Conservation (phyloP, 2,329 filamentous ascomycete genomes). For the Cercospora berteroae region DNA sequence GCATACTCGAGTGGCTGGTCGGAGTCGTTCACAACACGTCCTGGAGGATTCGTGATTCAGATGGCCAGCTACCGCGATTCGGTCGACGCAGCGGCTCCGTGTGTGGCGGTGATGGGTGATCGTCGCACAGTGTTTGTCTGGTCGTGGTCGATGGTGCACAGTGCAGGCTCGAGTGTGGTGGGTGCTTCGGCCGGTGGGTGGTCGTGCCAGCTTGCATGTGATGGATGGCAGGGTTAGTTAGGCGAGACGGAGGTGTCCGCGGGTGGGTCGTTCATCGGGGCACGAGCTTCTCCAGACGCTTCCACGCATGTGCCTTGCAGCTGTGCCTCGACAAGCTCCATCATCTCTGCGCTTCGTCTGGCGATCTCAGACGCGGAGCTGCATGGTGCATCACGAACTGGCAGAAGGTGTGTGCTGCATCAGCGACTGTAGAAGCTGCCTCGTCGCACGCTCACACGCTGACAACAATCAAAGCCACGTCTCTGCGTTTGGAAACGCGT, state of each 20-base stretch:
- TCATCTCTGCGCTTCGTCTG: neutral
- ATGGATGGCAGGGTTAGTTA: neutral
- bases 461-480: neutral
- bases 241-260: neutral
- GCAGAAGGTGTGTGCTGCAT: neutral
- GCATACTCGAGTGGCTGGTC: conserved; percentile 24
- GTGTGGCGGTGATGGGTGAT: neutral
- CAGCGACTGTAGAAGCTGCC: neutral
- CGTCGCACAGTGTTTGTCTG: neutral
- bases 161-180: neutral
- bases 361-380: neutral
- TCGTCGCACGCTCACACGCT: neutral
- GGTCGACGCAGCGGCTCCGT: neutral
- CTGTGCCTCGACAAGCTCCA: neutral
- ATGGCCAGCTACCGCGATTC: neutral
- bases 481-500: neutral
- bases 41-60: neutral
- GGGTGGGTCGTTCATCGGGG: neutral
- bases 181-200: neutral
- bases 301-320: conserved; percentile 14
- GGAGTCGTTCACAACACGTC: neutral
- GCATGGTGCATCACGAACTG: neutral
- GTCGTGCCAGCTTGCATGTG: conserved; percentile 8
- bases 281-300: neutral
- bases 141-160: neutral